Conservation (phyloP, 2,329 filamentous ascomycete species). For the Trichoderma arundinaceum region DNA sequence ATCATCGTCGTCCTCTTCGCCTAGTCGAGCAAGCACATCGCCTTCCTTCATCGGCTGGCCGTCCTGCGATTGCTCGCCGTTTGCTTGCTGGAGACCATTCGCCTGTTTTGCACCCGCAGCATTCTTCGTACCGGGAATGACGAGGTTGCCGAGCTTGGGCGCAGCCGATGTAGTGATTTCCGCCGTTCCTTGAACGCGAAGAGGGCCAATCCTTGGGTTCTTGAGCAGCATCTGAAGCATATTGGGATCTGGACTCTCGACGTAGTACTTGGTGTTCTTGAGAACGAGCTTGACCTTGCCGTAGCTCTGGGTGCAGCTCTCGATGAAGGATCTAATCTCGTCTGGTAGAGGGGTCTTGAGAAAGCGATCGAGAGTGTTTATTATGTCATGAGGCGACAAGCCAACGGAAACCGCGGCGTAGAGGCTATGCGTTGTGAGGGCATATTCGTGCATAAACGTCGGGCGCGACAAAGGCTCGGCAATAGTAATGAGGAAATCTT, state of each 20-base stretch:
- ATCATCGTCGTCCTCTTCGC: conserved; percentile 87
- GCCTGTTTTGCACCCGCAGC: conserved; percentile 87
- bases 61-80: conserved; percentile 49
- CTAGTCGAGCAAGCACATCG: conserved; percentile 73
- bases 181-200: conserved; percentile 72
- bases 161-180: conserved; percentile 82
- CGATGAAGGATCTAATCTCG: conserved; percentile 79
- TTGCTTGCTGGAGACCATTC: conserved; percentile 44
- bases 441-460: conserved; percentile 91
- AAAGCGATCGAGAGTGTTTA: conserved; percentile 83
- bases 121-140: conserved; percentile 93
- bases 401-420: conserved; percentile 96
- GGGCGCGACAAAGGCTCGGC: conserved; percentile 91
- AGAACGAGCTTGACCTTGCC: conserved; percentile 95
- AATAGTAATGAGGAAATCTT: conserved; percentile 95
- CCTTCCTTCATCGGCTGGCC: conserved; percentile 63
- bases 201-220: conserved; percentile 79
- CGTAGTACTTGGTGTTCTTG: conserved; percentile 91
- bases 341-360: conserved; percentile 87
- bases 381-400: conserved; percentile 86
- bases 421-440: conserved; percentile 87
- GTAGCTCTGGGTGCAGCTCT: conserved; percentile 82
- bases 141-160: conserved; percentile 83
- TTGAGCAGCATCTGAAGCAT: conserved; percentile 87
- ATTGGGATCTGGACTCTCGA: conserved; percentile 87